A percentile compares a stretch with the other conserved stretches of the same genome.
phyloP scores from a whole-genome alignment of 2,329 filamentous ascomycete species.

The Fusarium albosuccineum region DNA sequence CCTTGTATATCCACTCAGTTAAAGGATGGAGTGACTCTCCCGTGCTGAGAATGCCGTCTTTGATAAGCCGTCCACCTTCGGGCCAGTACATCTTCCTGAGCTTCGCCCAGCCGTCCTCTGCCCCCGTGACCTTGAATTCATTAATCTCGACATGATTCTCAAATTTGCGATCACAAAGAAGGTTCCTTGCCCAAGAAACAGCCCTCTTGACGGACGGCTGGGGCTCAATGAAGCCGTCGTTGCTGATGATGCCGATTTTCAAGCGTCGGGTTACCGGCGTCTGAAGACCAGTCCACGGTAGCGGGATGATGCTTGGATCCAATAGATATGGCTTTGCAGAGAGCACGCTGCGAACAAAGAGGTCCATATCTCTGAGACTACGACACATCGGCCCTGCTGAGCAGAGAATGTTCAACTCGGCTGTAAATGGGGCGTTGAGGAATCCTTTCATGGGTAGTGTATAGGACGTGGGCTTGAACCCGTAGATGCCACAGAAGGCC shows the following conservation, averaged over 20 bases:
- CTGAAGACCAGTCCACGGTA: conserved; percentile 48
- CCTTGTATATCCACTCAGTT: conserved; percentile 55
- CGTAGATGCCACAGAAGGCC: no score
- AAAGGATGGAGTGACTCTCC: conserved; percentile 61
- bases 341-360: conserved; percentile 34
- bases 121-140: conserved; percentile 50
- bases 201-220: conserved; percentile 56
- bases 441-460: no score
- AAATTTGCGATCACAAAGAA: conserved; percentile 35
- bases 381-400: conserved; percentile 42
- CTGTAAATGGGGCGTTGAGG: not conserved
- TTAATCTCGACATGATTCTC: conserved; percentile 49
- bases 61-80: conserved; percentile 53
- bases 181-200: conserved; percentile 49
- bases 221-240: conserved; percentile 54
- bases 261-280: conserved; percentile 36
- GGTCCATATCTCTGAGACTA: conserved; percentile 41
- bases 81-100: conserved; percentile 61
- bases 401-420: not conserved
- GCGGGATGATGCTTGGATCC: conserved; percentile 47
- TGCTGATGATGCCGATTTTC: conserved; percentile 58
- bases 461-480: no score
- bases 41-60: conserved; percentile 49
- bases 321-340: conserved; percentile 34
- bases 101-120: conserved; percentile 46